phyloP scores from a whole-genome alignment of 371 early-diverging fungal species.

The Capillidium heterosporum region DNA sequence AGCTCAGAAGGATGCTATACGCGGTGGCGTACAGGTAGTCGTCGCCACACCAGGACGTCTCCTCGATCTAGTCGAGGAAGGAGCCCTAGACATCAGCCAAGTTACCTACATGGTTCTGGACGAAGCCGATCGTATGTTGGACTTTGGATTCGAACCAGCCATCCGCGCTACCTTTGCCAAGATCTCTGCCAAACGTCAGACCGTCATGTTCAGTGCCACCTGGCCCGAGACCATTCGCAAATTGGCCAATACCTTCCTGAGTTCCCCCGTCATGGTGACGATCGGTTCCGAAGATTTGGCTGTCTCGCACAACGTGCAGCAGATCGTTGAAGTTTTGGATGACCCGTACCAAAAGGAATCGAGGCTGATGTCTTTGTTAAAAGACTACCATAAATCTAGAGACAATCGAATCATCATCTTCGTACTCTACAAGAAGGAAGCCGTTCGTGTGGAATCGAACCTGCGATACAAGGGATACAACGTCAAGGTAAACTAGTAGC shows the following conservation, averaged over 20 bases:
- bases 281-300: constrained; percentile 85
- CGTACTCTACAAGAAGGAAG: constrained; percentile 91
- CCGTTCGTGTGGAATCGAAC: constrained; percentile 48
- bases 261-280: constrained; percentile 73
- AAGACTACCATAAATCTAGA: constrained; percentile 56
- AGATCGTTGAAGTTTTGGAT: constrained; percentile 80
- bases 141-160: constrained; percentile 80
- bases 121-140: constrained; percentile 93
- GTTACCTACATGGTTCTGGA: constrained; percentile 79
- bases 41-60: constrained; percentile 94
- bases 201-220: constrained; percentile 73
- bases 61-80: constrained; percentile 76
- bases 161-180: constrained; percentile 56
- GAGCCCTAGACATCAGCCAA: constrained; percentile 36
- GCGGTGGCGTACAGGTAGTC: constrained; percentile 56
- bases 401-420: constrained; percentile 76
- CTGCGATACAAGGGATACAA: constrained; percentile 59
- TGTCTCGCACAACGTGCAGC: constrained; percentile 79
- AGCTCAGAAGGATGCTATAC: constrained; percentile 33
- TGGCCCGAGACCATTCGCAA: constrained; percentile 63
- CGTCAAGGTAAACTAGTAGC: constrained; percentile 17
- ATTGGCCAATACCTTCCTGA: constrained; percentile 67
- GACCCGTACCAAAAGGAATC: constrained; percentile 59
- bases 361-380: constrained; percentile 57
- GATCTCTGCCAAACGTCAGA: constrained; percentile 48